phyloP scores from a whole-genome alignment of 1,284 basidiomycete genomes.

The Porodaedalea pini region DNA sequence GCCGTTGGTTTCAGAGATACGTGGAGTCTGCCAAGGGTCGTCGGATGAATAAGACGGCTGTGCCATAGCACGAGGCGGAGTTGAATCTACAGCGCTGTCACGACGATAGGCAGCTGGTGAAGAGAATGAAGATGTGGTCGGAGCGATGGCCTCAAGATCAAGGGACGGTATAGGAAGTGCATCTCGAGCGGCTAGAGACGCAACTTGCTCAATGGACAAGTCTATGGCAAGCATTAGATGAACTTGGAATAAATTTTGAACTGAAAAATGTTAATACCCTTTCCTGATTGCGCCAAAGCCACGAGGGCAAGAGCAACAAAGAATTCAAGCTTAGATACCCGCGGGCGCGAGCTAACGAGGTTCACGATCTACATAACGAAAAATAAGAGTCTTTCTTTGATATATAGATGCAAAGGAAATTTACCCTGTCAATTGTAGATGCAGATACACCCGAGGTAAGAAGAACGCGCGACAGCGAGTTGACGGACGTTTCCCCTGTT shows the following conservation, averaged over 20 bases:
- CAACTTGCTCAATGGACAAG: conserved; percentile 78
- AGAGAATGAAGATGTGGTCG: conserved; percentile 48
- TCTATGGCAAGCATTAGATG: conserved; percentile 41
- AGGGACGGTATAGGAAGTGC: conserved; percentile 66
- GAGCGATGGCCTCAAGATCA: conserved; percentile 54
- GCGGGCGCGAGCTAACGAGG: conserved; percentile 69
- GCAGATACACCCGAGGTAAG: conserved; percentile 75
- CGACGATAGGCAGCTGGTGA: conserved; percentile 38
- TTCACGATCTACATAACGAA: conserved; percentile 64
- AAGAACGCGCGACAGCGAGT: conserved; percentile 74
- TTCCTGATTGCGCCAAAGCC: conserved; percentile 77
- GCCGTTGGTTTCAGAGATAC: conserved; percentile 24
- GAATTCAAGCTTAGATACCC: conserved; percentile 82
- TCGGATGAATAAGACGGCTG: conserved; percentile 48
- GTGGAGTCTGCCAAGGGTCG: conserved; percentile 65
- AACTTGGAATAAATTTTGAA: neutral
- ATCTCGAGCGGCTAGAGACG: conserved; percentile 66
- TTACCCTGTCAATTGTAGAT: conserved; percentile 75
- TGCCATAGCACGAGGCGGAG: conserved; percentile 36
- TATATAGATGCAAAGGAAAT: neutral
- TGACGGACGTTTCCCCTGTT: conserved; percentile 75
- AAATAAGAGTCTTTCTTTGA: neutral
- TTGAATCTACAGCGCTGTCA: conserved; percentile 37
- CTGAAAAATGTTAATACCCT: conserved; percentile 45
- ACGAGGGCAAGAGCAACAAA: conserved; percentile 85